Evolutionary conservation across 2,329 filamentous ascomycete genomes (phyloP).

Genomic region (Calonectria leucothoes): DNA sequence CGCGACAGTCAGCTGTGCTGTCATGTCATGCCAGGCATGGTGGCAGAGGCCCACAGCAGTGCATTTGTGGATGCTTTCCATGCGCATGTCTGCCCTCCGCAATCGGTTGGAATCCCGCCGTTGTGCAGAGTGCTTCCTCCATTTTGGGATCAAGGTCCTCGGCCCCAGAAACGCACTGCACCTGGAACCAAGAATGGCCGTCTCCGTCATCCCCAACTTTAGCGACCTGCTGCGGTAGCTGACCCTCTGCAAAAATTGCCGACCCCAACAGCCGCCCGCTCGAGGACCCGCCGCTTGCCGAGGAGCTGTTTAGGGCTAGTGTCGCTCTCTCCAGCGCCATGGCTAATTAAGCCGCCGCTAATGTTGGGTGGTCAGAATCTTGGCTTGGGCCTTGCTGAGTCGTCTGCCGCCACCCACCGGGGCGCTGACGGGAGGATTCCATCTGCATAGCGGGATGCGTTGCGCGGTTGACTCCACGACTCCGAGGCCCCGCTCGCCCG

Average conservation of each 20-base stretch:
- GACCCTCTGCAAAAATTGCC: background rate
- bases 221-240: background rate
- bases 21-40: too few relatives aligned
- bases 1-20: background rate
- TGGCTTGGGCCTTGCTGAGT: background rate
- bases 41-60: background rate
- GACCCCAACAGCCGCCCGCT: background rate
- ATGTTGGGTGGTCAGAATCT: background rate
- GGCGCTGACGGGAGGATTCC: background rate
- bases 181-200: background rate
- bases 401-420: background rate
- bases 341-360: background rate
- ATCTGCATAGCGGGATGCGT: background rate
- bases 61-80: background rate
- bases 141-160: background rate
- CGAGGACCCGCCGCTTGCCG: background rate
- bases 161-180: background rate
- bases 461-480: background rate
- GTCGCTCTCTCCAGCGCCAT: background rate
- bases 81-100: background rate
- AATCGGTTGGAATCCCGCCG: background rate
- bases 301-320: background rate
- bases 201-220: background rate
- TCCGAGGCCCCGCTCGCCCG: conserved; percentile 4
- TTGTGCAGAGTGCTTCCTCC: background rate